Evolutionary conservation across 1,284 basidiomycete genomes (phyloP).

Genomic region (Thecaphora thlaspeos): DNA sequence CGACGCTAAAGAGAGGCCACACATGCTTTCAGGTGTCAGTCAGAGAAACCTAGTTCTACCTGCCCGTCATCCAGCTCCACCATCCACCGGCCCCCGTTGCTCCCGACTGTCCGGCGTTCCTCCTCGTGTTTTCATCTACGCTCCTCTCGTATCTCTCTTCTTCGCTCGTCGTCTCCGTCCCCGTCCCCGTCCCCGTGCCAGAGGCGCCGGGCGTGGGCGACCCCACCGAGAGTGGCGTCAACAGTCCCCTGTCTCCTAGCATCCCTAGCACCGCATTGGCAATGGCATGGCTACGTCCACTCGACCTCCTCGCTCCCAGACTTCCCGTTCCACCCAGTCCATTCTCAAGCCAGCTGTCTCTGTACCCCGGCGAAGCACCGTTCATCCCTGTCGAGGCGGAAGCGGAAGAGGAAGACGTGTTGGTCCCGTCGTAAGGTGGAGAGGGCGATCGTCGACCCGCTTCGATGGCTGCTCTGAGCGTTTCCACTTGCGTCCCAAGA

Average conservation of each 20-base stretch:
- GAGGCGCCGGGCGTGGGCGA: neutral
- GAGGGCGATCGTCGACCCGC: slow-evolving; percentile 1
- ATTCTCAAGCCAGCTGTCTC: neutral
- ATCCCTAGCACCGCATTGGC: slow-evolving; percentile 48
- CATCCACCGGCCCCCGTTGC: no score
- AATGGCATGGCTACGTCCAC: slow-evolving; percentile 35
- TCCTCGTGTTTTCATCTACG: neutral
- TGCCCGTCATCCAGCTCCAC: no score
- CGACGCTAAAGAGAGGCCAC: no score
- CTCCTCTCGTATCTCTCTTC: neutral
- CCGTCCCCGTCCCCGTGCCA: neutral
- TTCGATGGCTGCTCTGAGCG: slow-evolving; percentile 3
- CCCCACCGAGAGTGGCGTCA: slow-evolving; percentile 20
- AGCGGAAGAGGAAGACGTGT: neutral
- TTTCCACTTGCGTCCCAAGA: neutral
- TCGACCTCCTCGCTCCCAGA: slow-evolving; percentile 23
- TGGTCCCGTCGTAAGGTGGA: neutral
- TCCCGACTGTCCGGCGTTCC: no score
- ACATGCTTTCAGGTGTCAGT: no score
- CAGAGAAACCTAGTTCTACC: no score
- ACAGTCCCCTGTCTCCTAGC: slow-evolving; percentile 38
- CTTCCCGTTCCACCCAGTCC: slow-evolving; percentile 20
- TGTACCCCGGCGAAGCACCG: slow-evolving; percentile 1
- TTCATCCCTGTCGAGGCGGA: neutral
- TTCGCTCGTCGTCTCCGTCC: neutral